Percentiles rank a stretch among this genome's conserved stretches.
Evolutionary conservation across 768 basidiomycete genomes (phyloP).

Genomic region (Termitomyces sp.): DNA sequence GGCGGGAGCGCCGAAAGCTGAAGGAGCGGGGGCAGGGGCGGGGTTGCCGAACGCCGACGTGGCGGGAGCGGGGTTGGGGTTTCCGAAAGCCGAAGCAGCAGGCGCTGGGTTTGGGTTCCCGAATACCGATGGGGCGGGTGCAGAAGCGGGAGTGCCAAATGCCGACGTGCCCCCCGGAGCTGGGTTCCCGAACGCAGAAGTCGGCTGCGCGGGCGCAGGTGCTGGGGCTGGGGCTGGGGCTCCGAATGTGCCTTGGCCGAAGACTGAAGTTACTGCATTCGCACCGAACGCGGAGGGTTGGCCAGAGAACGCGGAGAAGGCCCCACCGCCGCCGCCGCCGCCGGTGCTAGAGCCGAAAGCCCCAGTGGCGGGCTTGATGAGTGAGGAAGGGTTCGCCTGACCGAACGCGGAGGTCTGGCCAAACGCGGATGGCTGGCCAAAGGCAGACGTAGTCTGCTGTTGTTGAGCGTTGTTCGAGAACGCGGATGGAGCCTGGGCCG

Average conservation of each 20-base stretch:
- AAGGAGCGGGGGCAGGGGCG: slow-evolving; percentile 1
- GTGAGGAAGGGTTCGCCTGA: slow-evolving; percentile 22
- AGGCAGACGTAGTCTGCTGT: slow-evolving; percentile 28
- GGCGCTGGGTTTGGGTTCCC: background rate
- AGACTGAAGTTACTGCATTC: slow-evolving; percentile 21
- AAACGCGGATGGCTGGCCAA: slow-evolving; percentile 31
- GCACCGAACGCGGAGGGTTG: slow-evolving; percentile 40
- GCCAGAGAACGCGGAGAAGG: slow-evolving; percentile 47
- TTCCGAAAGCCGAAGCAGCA: slow-evolving; percentile 19
- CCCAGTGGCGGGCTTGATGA: slow-evolving; percentile 48
- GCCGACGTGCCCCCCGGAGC: slow-evolving; percentile 4
- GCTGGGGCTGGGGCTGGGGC: slow-evolving; percentile 8
- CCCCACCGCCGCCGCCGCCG: slow-evolving; percentile 30
- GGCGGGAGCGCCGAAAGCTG: slow-evolving; percentile 8
- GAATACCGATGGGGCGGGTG: slow-evolving; percentile 5
- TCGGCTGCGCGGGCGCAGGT: too few species aligned
- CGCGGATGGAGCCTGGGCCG: slow-evolving; percentile 15
- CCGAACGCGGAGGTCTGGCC: slow-evolving; percentile 30
- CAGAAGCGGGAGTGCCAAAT: slow-evolving; percentile 13
- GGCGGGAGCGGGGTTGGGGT: slow-evolving; percentile 2
- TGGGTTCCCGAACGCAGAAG: slow-evolving; percentile 17
- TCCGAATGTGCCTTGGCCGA: slow-evolving; percentile 29
- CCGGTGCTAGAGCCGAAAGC: slow-evolving; percentile 39
- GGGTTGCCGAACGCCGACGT: slow-evolving; percentile 6
- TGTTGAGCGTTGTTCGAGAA: slow-evolving; percentile 25